Evolutionary conservation across 495 filamentous ascomycete species (phyloP), one percentile per base, ranked within the genome.

Genomic region (Podospora comata): DNA sequence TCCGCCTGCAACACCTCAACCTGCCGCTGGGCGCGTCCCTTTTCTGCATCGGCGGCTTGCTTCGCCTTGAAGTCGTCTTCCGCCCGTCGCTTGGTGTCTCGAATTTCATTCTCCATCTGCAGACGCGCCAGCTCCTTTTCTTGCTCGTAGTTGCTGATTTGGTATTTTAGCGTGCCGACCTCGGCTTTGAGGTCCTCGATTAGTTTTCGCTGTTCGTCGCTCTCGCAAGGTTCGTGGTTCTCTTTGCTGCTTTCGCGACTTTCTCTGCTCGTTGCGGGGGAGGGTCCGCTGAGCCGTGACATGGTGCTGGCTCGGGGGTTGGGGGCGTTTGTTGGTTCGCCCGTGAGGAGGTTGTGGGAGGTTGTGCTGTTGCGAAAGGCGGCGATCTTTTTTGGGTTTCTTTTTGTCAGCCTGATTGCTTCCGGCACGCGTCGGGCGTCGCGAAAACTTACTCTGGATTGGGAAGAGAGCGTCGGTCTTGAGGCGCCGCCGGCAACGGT

Each of bases 41-140:
- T 88, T n/a, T 90, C 85, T 1, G 85, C 84, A 74, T 97, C 85
- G 65, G 85, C 84, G 19, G 87, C 89, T 78, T 96, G 92, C 48
- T 91, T 91, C 71, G 88, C 89, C 68, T 89, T 85, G 76, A 92
- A 95, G 70, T 97, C 92, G 7, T 91, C 89, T 70, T 97, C 93
- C 16, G 89, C 88, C 70, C 88, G 91, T 30, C 86, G 79, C 72
- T 91, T 88, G 4, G 88, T 80, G 23, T 93, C 91, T 57, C 93
- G 85, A 23, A 96, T 75, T 71, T 97, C 93, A 71, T 92, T 91
- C 65, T 96, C 91, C 72, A 92, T 89, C 65, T 90, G 87, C 13
- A 97, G 79, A 3, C 83, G 84, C 63, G 88, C 79, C 60, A 97
- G 80, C 55, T 96, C 94, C 70, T 92, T 88, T 75, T 97, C 95